Percentiles rank a stretch among this genome's conserved stretches.
Evolutionary conservation across 192 early-diverging fungal species (phyloP).

Genomic region (Coemansia sp.): DNA sequence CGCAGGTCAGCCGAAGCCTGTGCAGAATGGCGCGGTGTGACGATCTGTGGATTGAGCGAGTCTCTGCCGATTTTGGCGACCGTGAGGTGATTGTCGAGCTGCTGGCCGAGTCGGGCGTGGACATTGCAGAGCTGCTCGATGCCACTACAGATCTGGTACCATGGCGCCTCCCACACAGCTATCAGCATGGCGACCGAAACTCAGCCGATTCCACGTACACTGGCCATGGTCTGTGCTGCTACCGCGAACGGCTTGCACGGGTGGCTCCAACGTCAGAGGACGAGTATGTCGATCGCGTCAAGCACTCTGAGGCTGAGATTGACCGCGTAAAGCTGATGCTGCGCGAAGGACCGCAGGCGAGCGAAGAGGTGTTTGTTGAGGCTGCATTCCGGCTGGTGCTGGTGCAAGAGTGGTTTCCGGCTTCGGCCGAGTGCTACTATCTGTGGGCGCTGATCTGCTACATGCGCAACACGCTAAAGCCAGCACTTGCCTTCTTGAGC

Average conservation of each 20-base stretch:
- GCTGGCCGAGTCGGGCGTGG: slow-evolving; percentile 45
- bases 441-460: slow-evolving; percentile 54
- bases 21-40: slow-evolving; percentile 24
- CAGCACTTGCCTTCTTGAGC: slow-evolving; percentile 30
- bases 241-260: slow-evolving; percentile 33
- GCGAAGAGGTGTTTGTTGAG: slow-evolving; percentile 34
- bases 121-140: slow-evolving; percentile 33
- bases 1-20: slow-evolving; percentile 33
- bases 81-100: slow-evolving; percentile 36
- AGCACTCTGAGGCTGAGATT: slow-evolving; percentile 24
- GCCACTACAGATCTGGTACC: slow-evolving; percentile 28
- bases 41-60: slow-evolving; percentile 44
- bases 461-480: slow-evolving; percentile 42
- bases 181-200: not conserved
- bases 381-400: slow-evolving; percentile 37
- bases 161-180: slow-evolving; percentile 17
- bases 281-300: slow-evolving; percentile 15
- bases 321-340: slow-evolving; percentile 42
- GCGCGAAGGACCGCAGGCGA: slow-evolving; percentile 33
- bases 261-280: slow-evolving; percentile 36
- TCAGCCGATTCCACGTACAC: not conserved
- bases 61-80: slow-evolving; percentile 49
- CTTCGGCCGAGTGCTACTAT: slow-evolving; percentile 53
- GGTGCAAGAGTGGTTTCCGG: slow-evolving; percentile 50
- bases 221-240: slow-evolving; percentile 31